These are phyloP conservation scores for Cyclocybe cylindracea DNA, from an alignment of 768 basidiomycete species.

Conservation along the genomic window DNA sequence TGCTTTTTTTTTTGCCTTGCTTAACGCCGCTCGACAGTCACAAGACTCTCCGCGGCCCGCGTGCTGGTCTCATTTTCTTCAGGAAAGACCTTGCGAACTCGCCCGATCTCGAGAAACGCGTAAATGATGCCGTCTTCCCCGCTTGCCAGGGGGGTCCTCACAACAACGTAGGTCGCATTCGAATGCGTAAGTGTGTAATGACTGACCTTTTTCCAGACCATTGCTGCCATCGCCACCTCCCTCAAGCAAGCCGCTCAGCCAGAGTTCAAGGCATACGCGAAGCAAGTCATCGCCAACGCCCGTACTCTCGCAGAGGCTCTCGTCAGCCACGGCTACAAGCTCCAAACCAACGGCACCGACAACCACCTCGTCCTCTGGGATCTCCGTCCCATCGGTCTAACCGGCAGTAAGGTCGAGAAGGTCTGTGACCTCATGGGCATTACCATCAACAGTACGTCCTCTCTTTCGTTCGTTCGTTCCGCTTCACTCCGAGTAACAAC, in stretches of 20 bases:
- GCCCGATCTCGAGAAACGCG: slow-evolving; percentile 90
- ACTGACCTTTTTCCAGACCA: slow-evolving; percentile 55
- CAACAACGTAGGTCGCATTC: slow-evolving; percentile 72
- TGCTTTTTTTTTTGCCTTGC: neutral
- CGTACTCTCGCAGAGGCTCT: slow-evolving; percentile 73
- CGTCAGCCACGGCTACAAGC: slow-evolving; percentile 82
- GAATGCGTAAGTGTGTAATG: neutral
- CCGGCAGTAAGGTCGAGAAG: slow-evolving; percentile 99
- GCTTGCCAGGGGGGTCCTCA: slow-evolving; percentile 99
- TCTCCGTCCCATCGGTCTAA: slow-evolving; percentile 89
- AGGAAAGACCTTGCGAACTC: slow-evolving; percentile 83
- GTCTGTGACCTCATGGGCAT: slow-evolving; percentile 96
- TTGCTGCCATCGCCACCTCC: slow-evolving; percentile 91
- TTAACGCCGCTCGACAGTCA: slow-evolving; percentile 50
- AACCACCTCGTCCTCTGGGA: slow-evolving; percentile 99
- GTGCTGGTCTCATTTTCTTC: slow-evolving; percentile 99
- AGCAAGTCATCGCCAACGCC: slow-evolving; percentile 92
- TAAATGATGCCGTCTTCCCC: slow-evolving; percentile 99
- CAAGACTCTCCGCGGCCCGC: slow-evolving; percentile 98
- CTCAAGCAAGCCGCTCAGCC: slow-evolving; percentile 91
- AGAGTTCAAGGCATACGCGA: slow-evolving; percentile 87
- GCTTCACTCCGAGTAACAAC: neutral
- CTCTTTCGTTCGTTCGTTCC: slow-evolving; percentile 7
- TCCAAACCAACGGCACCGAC: slow-evolving; percentile 96
- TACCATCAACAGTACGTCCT: slow-evolving; percentile 85